Conservation (phyloP, 805 yeast genomes). For the Candida fluviatilis region DNA sequence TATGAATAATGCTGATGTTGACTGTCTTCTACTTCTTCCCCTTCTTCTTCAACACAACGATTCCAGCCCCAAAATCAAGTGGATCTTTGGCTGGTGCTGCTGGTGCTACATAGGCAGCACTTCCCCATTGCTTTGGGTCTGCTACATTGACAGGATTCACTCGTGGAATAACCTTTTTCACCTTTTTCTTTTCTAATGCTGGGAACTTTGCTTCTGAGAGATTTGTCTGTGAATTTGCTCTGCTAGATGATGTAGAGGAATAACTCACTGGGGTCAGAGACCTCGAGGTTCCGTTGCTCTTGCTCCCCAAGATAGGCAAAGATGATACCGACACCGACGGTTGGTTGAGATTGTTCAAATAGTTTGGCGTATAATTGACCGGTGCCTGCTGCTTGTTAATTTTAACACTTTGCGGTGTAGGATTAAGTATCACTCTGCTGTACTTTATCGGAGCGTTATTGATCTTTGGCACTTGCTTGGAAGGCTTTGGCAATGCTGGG, state of each 20-base stretch:
- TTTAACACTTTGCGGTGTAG: constrained; percentile 6
- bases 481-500: constrained; percentile 32
- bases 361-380: constrained; percentile 25
- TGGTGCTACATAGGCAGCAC: not conserved
- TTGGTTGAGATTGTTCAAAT: constrained; percentile 19
- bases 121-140: constrained; percentile 20
- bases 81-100: constrained; percentile 1
- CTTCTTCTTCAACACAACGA: constrained; percentile 4
- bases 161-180: constrained; percentile 45
- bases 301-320: constrained; percentile 21
- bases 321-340: constrained; percentile 19
- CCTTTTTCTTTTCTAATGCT: constrained; percentile 39
- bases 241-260: constrained; percentile 12
- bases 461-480: constrained; percentile 11
- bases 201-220: constrained; percentile 40
- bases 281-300: constrained; percentile 8
- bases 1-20: too few species aligned
- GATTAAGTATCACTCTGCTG: constrained; percentile 26
- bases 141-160: constrained; percentile 45
- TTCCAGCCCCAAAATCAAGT: constrained; percentile 6
- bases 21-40: too few species aligned
- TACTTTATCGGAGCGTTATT: constrained; percentile 29
- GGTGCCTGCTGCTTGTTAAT: constrained; percentile 16
- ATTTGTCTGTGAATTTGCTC: constrained; percentile 14
- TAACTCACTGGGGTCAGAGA: too few species aligned